Evolutionary conservation across 257 asterid species (phyloP).

Genomic region (Nicotiana obtusifolia): DNA sequence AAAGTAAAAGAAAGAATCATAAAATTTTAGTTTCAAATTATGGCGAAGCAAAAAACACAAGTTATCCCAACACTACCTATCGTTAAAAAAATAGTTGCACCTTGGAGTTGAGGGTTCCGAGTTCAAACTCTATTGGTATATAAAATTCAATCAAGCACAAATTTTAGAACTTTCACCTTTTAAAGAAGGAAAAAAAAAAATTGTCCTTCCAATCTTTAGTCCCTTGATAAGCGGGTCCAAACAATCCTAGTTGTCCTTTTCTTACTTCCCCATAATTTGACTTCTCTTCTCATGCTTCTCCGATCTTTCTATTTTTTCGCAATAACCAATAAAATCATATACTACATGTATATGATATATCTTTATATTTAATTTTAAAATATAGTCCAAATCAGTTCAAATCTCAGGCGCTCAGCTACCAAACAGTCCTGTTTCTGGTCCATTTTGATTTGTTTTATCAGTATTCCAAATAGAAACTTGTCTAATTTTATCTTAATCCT

Average conservation of each 20-base stretch:
- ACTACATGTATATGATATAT: background rate
- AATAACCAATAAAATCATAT: background rate
- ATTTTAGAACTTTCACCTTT: too few relatives aligned
- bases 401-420: background rate
- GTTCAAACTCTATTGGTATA: too few relatives aligned
- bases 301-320: background rate
- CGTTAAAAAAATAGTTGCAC: too few relatives aligned
- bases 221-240: constrained; percentile 4
- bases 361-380: background rate
- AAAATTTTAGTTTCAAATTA: too few relatives aligned
- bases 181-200: background rate
- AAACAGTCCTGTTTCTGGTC: background rate
- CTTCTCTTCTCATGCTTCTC: background rate
- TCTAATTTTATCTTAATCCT: background rate
- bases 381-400: background rate
- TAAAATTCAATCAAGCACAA: too few relatives aligned
- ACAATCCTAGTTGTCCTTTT: background rate
- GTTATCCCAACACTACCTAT: too few relatives aligned
- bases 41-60: too few relatives aligned
- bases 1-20: too few relatives aligned
- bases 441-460: background rate
- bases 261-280: background rate
- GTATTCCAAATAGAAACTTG: background rate
- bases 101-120: too few relatives aligned
- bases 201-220: background rate